Percentiles rank a stretch among this genome's conserved stretches.
Conservation (phyloP, 768 basidiomycete genomes). For the Xerocomus spinulosus region DNA sequence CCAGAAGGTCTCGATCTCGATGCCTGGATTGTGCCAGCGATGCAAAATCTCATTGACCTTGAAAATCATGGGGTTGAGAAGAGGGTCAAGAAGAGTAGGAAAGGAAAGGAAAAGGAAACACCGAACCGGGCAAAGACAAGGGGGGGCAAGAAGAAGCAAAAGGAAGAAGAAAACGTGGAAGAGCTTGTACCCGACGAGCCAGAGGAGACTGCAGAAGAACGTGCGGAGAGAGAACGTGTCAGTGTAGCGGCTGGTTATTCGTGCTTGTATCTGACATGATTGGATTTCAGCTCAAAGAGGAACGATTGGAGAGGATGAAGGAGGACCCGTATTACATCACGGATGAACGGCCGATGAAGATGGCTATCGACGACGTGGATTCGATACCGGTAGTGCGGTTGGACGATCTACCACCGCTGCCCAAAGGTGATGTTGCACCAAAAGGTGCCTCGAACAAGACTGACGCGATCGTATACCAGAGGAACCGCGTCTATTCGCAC, state of each 20-base stretch:
- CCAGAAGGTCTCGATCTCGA: slow-evolving; percentile 89
- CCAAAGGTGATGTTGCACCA: slow-evolving; percentile 25
- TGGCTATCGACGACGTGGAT: slow-evolving; percentile 62
- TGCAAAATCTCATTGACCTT: slow-evolving; percentile 29
- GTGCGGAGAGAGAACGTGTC: slow-evolving; percentile 59
- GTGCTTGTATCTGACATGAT: slow-evolving; percentile 4
- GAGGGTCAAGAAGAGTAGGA: slow-evolving; percentile 40
- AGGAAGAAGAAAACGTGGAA: slow-evolving; percentile 19
- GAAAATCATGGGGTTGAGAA: slow-evolving; percentile 37
- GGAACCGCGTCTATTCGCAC: slow-evolving; percentile 40
- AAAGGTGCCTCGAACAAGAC: slow-evolving; percentile 1
- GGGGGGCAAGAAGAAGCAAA: slow-evolving; percentile 44
- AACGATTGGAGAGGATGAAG: slow-evolving; percentile 66
- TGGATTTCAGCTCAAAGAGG: slow-evolving; percentile 58
- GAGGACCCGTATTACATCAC: slow-evolving; percentile 93
- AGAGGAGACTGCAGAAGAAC: slow-evolving; percentile 56
- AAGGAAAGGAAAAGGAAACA: slow-evolving; percentile 44
- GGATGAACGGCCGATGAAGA: slow-evolving; percentile 48
- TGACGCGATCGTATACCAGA: slow-evolving; percentile 33
- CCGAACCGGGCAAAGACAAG: slow-evolving; percentile 27
- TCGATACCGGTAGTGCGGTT: slow-evolving; percentile 87
- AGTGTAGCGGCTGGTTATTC: slow-evolving; percentile 14
- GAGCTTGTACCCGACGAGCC: slow-evolving; percentile 39
- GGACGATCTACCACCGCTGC: slow-evolving; percentile 58
- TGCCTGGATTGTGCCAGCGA: slow-evolving; percentile 73